These are phyloP conservation scores for Kodamaea restingae DNA, from an alignment of 805 yeast species.

Conservation along the genomic window DNA sequence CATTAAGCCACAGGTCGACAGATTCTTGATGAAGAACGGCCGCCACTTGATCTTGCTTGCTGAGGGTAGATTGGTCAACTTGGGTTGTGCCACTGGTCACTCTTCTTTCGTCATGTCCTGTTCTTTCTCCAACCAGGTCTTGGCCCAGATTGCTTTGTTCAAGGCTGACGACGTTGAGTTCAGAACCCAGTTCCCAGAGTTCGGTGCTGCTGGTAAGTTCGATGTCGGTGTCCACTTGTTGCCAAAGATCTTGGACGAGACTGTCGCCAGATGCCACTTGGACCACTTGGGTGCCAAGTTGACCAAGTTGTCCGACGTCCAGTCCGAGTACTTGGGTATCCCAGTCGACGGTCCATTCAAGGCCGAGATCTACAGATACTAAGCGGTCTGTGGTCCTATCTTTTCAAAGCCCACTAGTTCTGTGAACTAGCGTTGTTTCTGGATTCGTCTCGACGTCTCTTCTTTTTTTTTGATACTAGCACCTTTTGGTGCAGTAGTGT, in stretches of 20 bases:
- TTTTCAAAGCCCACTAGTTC: constrained; percentile 10
- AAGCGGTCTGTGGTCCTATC: constrained; percentile 20
- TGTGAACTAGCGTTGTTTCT: constrained; percentile 4
- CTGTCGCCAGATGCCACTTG: constrained; percentile 96
- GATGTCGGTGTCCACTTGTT: constrained; percentile 88
- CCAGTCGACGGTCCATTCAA: constrained; percentile 95
- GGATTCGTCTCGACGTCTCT: constrained; percentile 4
- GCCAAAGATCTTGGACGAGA: constrained; percentile 98
- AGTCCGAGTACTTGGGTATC: constrained; percentile 91
- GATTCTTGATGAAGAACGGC: constrained; percentile 85
- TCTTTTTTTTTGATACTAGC: constrained; percentile 14
- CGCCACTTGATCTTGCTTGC: constrained; percentile 94
- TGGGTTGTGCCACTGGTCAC: constrained; percentile 99
- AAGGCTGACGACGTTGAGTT: constrained; percentile 78
- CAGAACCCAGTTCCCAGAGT: constrained; percentile 80
- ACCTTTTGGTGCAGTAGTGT: constrained; percentile 5
- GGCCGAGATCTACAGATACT: constrained; percentile 97
- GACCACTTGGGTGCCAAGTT: constrained; percentile 89
- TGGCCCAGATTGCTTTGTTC: constrained; percentile 97
- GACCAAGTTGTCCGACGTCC: constrained; percentile 68
- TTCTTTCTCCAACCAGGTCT: constrained; percentile 98
- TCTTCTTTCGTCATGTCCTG: constrained; percentile 98
- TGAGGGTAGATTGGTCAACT: constrained; percentile 98
- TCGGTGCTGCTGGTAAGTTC: constrained; percentile 89
- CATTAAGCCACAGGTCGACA: constrained; percentile 99